These are phyloP conservation scores for Hemerocallis citrina DNA, from an alignment of 106 monocot genomes.

Conservation along the genomic window DNA sequence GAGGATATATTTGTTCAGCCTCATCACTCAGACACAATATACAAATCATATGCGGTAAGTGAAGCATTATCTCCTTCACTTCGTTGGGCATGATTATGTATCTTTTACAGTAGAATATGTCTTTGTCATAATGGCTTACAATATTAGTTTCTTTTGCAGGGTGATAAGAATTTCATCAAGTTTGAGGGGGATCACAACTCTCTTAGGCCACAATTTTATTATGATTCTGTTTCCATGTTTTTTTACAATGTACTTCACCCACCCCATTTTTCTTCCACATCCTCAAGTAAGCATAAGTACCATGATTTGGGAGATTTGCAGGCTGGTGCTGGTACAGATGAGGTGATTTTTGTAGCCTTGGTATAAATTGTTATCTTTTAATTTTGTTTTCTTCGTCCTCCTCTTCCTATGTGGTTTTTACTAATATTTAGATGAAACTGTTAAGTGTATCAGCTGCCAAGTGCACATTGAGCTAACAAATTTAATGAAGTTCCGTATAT, in stretches of 20 bases:
- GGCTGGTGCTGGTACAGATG: conserved; percentile 55
- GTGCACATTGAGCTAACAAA: no score
- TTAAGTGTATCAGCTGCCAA: no score
- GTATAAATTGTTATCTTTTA: no score
- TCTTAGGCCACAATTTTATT: conserved; percentile 87
- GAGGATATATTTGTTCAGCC: conserved; percentile 86
- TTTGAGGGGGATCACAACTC: conserved; percentile 98
- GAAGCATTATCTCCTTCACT: background rate
- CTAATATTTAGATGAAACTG: no score
- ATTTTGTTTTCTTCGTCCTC: no score
- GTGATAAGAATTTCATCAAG: conserved; percentile 93
- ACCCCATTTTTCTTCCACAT: conserved; percentile 55
- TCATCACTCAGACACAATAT: conserved; percentile 81
- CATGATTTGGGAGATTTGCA: conserved; percentile 68
- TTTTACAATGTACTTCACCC: conserved; percentile 95
- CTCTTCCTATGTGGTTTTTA: no score
- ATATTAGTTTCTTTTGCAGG: conserved; percentile 35
- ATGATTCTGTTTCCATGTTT: conserved; percentile 97
- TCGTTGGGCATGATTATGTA: background rate
- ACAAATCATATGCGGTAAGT: conserved; percentile 81
- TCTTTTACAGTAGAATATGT: background rate
- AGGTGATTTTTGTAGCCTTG: conserved; percentile 43
- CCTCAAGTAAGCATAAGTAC: conserved; percentile 72
- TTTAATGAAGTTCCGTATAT: no score
- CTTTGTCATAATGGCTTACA: conserved; percentile 3